Evolutionary conservation across 441 rosid genomes (phyloP).

Genomic region (Syzygium malaccense): DNA sequence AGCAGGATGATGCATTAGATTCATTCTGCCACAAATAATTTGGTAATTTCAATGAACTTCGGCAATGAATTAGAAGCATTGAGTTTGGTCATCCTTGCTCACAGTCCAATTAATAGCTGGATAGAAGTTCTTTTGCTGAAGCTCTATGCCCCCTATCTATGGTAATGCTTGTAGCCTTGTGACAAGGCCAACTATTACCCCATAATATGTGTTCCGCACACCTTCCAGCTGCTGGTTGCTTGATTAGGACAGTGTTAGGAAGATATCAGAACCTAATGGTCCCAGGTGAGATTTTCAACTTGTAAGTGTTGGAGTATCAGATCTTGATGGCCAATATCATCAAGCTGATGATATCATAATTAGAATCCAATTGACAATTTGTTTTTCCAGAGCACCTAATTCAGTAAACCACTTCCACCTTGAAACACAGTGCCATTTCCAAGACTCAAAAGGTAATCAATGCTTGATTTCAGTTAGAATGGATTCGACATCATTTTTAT

Average conservation of each 20-base stretch:
- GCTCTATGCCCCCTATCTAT: background rate
- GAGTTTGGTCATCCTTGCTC: background rate
- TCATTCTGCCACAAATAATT: background rate
- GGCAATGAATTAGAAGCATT: background rate
- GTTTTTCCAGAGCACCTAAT: background rate
- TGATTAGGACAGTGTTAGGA: background rate
- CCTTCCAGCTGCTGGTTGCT: background rate
- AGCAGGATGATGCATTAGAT: background rate
- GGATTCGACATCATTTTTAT: background rate
- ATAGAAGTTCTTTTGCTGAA: background rate
- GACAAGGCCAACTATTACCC: background rate
- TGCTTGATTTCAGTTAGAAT: background rate
- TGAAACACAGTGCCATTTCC: background rate
- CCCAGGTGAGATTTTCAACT: background rate
- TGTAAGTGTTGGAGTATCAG: background rate
- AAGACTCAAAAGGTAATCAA: background rate
- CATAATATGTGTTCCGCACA: background rate
- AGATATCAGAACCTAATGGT: background rate
- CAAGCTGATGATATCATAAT: background rate
- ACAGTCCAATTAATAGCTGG: background rate
- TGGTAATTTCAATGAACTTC: background rate
- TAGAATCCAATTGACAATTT: background rate
- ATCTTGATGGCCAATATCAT: background rate
- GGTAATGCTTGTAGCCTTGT: background rate
- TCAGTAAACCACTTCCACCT: background rate